Base-by-base conservation (phyloP, 805 yeast species). In the Starmerella powellii region DNA sequence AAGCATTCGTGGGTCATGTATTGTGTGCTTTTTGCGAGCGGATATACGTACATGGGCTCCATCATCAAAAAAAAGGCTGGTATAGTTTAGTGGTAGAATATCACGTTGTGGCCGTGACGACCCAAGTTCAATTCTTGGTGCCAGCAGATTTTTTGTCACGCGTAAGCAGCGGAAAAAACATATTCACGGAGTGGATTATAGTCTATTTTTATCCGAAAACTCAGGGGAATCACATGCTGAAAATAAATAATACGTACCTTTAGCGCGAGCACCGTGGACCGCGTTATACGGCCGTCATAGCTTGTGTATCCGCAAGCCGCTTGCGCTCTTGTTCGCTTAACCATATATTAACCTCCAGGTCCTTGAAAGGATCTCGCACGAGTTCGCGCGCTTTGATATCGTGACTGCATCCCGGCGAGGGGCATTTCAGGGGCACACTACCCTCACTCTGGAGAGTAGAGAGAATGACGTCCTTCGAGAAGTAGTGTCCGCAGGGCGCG, bases 51-150 rank as follows among this genome's bases (percentile, higher is more conserved):
- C 11, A 8, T 18, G 10, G 40, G 12, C 15, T 44, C 5, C n/a
- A 21, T 10, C 30, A 18, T 16, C 12, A 13, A 24, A 19, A 23
- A 37, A 27, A 2, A 24, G 35, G 52, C 52, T 48, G 52, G 52
- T 34, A 48, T 48, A 48, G 52, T 48, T 48, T 48, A 48, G 51
- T 46, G 52, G 52, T 43, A 48, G 52, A 48, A 48, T 48, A 48
- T 47, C 49, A 48, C 52, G 52, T 48, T 48, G 52, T 48, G 52
- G 52, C 52, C 51, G 52, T 48, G 49, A 48, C 52, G 52, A 48
- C 52, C 52, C 52, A 48, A 48, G 52, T 48, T 48, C 52, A 47
- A 48, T 48, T 48, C 52, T 48, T 48, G 52, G 52, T 48, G 42
- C 52, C 52, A 48, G 52, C 52, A 48, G 16, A 15, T 48, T 48